phyloP scores from a whole-genome alignment of 1,284 basidiomycete genomes.

The Bjerkandera adusta region DNA sequence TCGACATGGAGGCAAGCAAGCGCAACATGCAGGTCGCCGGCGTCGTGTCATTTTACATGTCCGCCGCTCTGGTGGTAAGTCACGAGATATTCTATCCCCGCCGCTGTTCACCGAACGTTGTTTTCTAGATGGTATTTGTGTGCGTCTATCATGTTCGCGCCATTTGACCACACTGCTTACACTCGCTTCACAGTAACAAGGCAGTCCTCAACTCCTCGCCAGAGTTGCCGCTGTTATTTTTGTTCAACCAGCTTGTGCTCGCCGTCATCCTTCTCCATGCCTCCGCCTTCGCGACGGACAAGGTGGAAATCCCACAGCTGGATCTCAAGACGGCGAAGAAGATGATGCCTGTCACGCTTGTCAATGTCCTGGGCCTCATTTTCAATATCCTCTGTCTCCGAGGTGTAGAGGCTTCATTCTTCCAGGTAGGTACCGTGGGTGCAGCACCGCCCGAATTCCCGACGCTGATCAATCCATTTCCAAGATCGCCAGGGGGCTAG shows the following conservation, averaged over 20 bases:
- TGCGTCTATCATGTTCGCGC: constrained; percentile 29
- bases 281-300: constrained; percentile 43
- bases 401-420: constrained; percentile 75
- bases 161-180: not conserved
- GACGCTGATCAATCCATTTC: not conserved
- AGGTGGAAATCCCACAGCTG: constrained; percentile 55
- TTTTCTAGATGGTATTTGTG: constrained; percentile 64
- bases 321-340: constrained; percentile 53
- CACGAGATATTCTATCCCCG: not conserved
- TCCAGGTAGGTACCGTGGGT: constrained; percentile 47
- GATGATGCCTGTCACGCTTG: constrained; percentile 58
- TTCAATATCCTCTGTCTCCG: constrained; percentile 78
- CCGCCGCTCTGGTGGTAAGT: constrained; percentile 67
- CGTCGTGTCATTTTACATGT: constrained; percentile 80
- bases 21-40: constrained; percentile 50
- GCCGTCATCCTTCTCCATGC: constrained; percentile 64
- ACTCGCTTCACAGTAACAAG: constrained; percentile 52
- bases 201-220: constrained; percentile 69
- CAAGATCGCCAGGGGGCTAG: constrained; percentile 76
- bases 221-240: constrained; percentile 66
- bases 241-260: constrained; percentile 65
- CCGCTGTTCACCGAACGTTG: not conserved
- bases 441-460: not conserved
- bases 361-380: constrained; percentile 69
- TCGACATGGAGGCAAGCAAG: constrained; percentile 25